These are phyloP conservation scores for Salix brachista DNA, from an alignment of 345 rosid genomes.

Conservation along the genomic window DNA sequence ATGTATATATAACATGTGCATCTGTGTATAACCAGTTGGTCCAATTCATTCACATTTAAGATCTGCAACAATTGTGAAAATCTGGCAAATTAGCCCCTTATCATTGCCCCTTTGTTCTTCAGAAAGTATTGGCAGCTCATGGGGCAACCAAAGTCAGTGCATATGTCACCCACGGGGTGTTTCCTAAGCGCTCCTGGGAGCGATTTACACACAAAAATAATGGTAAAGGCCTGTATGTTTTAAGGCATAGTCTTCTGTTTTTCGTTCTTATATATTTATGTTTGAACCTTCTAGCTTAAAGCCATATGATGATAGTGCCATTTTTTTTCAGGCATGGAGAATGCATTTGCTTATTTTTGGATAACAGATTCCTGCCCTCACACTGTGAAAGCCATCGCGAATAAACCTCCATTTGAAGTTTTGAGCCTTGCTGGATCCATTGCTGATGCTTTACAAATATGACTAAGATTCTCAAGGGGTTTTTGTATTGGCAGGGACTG, in stretches of 20 bases:
- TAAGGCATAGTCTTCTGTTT: not conserved
- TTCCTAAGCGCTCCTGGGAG: slow-evolving; percentile 93
- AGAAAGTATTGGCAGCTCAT: slow-evolving; percentile 88
- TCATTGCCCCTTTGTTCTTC: slow-evolving; percentile 7
- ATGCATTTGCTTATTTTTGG: slow-evolving; percentile 83
- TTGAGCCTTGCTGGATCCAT: slow-evolving; percentile 90
- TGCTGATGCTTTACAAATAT: slow-evolving; percentile 82
- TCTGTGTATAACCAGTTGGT: not conserved
- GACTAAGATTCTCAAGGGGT: slow-evolving; percentile 11
- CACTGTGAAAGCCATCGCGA: slow-evolving; percentile 73
- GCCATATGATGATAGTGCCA: not conserved
- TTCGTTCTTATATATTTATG: not conserved
- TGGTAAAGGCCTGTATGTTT: slow-evolving; percentile 34
- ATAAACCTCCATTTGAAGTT: slow-evolving; percentile 80
- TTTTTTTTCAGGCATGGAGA: slow-evolving; percentile 34
- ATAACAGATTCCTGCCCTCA: slow-evolving; percentile 93
- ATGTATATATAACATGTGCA: not conserved
- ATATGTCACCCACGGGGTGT: slow-evolving; percentile 93
- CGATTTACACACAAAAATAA: slow-evolving; percentile 55
- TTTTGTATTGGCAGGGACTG: not conserved
- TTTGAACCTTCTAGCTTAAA: not conserved
- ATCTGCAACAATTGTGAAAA: not conserved
- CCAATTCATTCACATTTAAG: not conserved
- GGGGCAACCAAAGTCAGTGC: slow-evolving; percentile 97
- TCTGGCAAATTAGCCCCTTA: not conserved